Evolutionary conservation across 202 grass and related monocot genomes (phyloP), one percentile per base, ranked within the genome.

Genomic region (Musa balbisiana): DNA sequence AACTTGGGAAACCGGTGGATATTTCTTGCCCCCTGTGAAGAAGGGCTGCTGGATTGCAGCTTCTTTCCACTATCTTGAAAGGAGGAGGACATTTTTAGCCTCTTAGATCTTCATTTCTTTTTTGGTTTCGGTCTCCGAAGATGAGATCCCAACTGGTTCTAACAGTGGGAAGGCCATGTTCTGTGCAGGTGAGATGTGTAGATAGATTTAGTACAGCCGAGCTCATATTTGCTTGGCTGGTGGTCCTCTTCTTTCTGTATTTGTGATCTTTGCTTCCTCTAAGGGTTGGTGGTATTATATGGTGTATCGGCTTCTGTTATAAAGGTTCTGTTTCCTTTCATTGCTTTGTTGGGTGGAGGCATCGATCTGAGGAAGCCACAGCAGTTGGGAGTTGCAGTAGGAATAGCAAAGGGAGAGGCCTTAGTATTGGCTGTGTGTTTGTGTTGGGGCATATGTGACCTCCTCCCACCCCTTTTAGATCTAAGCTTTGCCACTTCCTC

Each of bases 171-270:
- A 51, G 49, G 5, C 33, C 74, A 64, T 76, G 74, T 64, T 64
- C 3, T 51, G 13, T 29, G 67, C 26, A 17, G 67, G 33, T 69
- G 29, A 81, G 87, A 92, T 87, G 87, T 83, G 74, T 87, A 74
- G 60, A 89, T 89, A 87, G 83, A 92, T 92, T 83, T 87, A 89
- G 78, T 21, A 87, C 85, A 87, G 71, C 63, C 81, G 84, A 89
- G 87, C 85, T 87, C 79, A 73, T 75, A 81, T 69, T 78, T 73
- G 79, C 84, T 87, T 49, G 80, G 75, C 60, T 55, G 80, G 85
- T 92, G 83, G 83, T 90, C 87, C 85, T 92, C 72, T 77, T 83
- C 76, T 70, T 83, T 87, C 78, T 92, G 53, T 81, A 87, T 83
- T 83, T 87, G 87, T 59, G 82, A 53, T 79, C 74, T 89, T 81